A percentile compares a stretch with the other conserved stretches of the same genome.
These are phyloP conservation scores for Otatea glauca DNA, from an alignment of 176 grass and related monocot species.

Conservation along the genomic window DNA sequence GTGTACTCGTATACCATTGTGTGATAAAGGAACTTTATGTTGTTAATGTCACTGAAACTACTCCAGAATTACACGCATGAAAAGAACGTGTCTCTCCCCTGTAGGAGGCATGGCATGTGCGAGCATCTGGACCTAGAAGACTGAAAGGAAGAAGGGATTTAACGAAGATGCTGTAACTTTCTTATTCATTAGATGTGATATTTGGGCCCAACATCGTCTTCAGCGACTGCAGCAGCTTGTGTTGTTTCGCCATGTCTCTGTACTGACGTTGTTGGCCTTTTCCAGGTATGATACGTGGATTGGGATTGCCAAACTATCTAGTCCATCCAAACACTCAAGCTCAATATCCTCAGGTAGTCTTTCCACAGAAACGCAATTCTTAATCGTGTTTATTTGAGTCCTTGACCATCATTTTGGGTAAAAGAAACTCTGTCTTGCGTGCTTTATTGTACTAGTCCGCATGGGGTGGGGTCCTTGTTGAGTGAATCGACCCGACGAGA, in stretches of 20 bases:
- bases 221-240: background rate
- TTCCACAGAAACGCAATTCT: background rate
- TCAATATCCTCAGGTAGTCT: background rate
- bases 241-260: background rate
- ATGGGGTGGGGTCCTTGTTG: background rate
- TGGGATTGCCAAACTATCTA: conserved; percentile 16
- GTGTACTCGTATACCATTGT: background rate
- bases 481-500: conserved; percentile 4
- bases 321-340: conserved; percentile 18
- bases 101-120: background rate
- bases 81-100: background rate
- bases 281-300: conserved; percentile 34
- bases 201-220: conserved; percentile 35
- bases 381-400: conserved; percentile 6
- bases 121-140: background rate
- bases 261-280: conserved; percentile 14
- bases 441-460: background rate
- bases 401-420: background rate
- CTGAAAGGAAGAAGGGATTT: background rate
- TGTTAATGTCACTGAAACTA: background rate
- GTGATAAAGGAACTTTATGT: background rate
- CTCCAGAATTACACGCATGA: background rate
- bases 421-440: background rate
- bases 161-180: background rate
- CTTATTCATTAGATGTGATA: background rate